These are phyloP conservation scores for Xerocomus nothofagi DNA, from an alignment of 1,284 basidiomycete genomes.

Conservation along the genomic window DNA sequence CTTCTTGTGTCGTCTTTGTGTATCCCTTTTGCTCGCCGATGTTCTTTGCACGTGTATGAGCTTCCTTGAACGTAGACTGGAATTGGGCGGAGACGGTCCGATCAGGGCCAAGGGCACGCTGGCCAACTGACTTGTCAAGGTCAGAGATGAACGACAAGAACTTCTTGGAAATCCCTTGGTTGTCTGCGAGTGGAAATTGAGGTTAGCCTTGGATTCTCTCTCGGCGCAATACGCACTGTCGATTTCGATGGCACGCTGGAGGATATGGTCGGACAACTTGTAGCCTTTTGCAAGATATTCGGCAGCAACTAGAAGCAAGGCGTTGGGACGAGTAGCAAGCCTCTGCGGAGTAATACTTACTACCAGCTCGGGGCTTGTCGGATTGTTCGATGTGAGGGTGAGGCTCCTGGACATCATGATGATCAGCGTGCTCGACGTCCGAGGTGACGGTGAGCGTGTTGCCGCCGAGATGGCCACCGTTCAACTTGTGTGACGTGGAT, in stretches of 20 bases:
- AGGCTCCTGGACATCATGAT: conserved; percentile 48
- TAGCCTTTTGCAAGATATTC: conserved; percentile 92
- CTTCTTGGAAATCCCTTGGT: conserved; percentile 83
- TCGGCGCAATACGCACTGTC: conserved; percentile 55
- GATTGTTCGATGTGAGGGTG: conserved; percentile 60
- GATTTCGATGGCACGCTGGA: conserved; percentile 85
- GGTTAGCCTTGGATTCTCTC: not conserved
- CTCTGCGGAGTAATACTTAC: conserved; percentile 40
- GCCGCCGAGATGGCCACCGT: conserved; percentile 71
- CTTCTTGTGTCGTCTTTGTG: conserved; percentile 66
- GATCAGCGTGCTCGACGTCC: conserved; percentile 54
- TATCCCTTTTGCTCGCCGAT: conserved; percentile 83
- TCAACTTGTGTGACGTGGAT: conserved; percentile 47
- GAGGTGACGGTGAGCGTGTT: conserved; percentile 61
- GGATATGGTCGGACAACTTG: conserved; percentile 72
- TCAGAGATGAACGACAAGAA: conserved; percentile 79
- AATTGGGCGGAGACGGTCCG: conserved; percentile 76
- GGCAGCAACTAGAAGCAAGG: conserved; percentile 61
- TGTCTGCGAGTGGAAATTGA: conserved; percentile 44
- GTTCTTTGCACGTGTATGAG: conserved; percentile 63
- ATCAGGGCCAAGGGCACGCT: conserved; percentile 67
- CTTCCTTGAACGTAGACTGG: conserved; percentile 59
- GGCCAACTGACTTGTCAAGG: conserved; percentile 70
- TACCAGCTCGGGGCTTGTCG: conserved; percentile 81
- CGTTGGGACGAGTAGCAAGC: not conserved